Percentiles rank a stretch among this genome's conserved stretches.
Evolutionary conservation across 768 basidiomycete genomes (phyloP).

Genomic region (Brasilioporus rufonigricans): DNA sequence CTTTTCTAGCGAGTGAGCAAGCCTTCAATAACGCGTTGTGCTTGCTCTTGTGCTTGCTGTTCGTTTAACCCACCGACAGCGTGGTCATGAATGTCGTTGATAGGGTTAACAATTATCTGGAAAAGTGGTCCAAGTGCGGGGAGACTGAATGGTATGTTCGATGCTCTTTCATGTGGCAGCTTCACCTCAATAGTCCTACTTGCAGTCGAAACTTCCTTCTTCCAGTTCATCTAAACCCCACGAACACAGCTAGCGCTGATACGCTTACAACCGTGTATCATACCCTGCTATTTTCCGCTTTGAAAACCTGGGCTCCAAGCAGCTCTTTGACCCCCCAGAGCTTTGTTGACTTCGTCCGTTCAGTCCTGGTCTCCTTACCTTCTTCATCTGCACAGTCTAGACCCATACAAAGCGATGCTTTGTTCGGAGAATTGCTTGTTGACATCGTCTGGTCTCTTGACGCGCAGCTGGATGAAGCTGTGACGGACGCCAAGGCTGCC

Average conservation of each 20-base stretch:
- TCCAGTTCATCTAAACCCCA: constrained; percentile 57
- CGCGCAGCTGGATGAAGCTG: constrained; percentile 68
- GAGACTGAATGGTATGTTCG: constrained; percentile 58
- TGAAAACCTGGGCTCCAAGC: constrained; percentile 54
- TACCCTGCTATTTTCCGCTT: constrained; percentile 57
- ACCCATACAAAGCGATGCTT: constrained; percentile 39
- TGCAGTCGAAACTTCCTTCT: constrained; percentile 60
- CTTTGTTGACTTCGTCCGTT: constrained; percentile 64
- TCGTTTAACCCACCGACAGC: constrained; percentile 6
- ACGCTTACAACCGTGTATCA: constrained; percentile 67
- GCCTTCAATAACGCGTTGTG: constrained; percentile 10
- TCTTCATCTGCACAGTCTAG: constrained; percentile 50
- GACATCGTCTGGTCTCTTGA: constrained; percentile 85
- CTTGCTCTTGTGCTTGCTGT: constrained; percentile 16
- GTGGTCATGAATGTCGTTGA: constrained; percentile 58
- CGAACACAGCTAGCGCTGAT: constrained; percentile 51
- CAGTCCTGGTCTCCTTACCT: constrained; percentile 58
- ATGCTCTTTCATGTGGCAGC: constrained; percentile 14
- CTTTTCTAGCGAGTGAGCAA: constrained; percentile 18
- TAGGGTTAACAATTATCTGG: constrained; percentile 47
- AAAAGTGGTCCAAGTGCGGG: constrained; percentile 57
- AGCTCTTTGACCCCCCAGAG: constrained; percentile 44
- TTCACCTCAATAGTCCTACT: constrained; percentile 14
- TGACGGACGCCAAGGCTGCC: constrained; percentile 51
- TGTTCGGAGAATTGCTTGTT: constrained; percentile 69